Percentiles rank a stretch among this genome's conserved stretches.
These are phyloP conservation scores for Circinella umbellata DNA, from an alignment of 371 early-diverging fungal genomes.

Conservation along the genomic window DNA sequence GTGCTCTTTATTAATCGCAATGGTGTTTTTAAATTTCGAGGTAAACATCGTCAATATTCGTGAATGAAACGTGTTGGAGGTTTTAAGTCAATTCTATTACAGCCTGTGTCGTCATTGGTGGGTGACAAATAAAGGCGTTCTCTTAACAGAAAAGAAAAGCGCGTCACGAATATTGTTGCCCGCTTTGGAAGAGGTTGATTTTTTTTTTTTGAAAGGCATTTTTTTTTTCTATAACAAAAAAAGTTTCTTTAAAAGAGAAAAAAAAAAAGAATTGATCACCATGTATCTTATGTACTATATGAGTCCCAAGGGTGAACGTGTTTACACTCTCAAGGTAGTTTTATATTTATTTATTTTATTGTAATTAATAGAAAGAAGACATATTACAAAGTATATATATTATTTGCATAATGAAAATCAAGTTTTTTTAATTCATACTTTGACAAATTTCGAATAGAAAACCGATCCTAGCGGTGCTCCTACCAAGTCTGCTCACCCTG, in stretches of 20 bases:
- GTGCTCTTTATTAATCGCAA: too few species aligned
- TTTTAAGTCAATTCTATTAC: too few species aligned
- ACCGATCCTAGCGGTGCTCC: slow-evolving; percentile 74
- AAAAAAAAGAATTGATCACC: slow-evolving; percentile 12
- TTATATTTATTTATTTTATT: neutral
- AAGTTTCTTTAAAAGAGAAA: neutral
- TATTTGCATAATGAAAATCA: too few species aligned
- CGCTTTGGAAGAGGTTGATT: neutral
- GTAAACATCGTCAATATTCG: too few species aligned
- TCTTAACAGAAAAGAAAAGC: neutral
- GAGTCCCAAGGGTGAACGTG: slow-evolving; percentile 84
- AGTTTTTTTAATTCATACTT: neutral
- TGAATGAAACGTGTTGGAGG: too few species aligned
- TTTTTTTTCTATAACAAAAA: neutral
- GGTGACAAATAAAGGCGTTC: too few species aligned
- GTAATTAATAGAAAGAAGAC: too few species aligned
- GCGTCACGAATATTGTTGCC: neutral
- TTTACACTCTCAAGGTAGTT: slow-evolving; percentile 95
- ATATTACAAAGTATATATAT: too few species aligned
- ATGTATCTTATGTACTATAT: slow-evolving; percentile 97
- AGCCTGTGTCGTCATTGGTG: too few species aligned
- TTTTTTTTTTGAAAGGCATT: neutral
- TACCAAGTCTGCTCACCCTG: slow-evolving; percentile 97
- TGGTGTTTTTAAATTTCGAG: too few species aligned
- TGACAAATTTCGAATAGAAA: slow-evolving; percentile 66